Evolutionary conservation across 441 rosid genomes (phyloP), one percentile per base, ranked within the genome.

Genomic region (Erodium trifolium): DNA sequence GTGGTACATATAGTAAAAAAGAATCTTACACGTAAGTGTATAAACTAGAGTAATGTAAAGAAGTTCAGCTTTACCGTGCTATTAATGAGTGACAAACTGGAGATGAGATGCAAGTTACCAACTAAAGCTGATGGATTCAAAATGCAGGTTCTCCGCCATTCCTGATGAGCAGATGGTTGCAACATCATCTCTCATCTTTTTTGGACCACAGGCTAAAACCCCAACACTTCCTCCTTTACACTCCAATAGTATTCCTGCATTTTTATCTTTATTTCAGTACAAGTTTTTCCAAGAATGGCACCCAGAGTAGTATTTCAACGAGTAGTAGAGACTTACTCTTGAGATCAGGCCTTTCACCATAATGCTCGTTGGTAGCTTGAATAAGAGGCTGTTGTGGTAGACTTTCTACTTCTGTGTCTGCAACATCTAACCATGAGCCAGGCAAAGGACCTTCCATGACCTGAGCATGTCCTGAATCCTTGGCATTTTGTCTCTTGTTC

Each of bases 61-160:
- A 8, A 18, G 64, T 49, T 49, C 55, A 49, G 45, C 45, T 41
- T 41, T 41, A 41, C 45, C 45, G 12, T 9, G 51, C 51, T 45
- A 45, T 45, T 3, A 45, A 3, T n/a, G 55, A 12, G 16, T 49
- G 8, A 23, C 29, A 59, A 10, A 18, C 13, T 19, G 13, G 64
- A 59, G 64, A 59, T 59, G 29, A 59, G 64, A 59, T 19, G 5
- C 12, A 3, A 59, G 31, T 91, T 87, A 88, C 93, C 96, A 91
- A 79, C 82, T 84, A 23, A 93, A 91, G 82, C 95, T 86, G 71
- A 89, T 87, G 16, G 91, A 89, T 77, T 93, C 92, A 43, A 87
- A 91, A 23, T 86, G 88, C 72, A 87, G 68, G 76, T 83, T 86
- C 11, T 77, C 76, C 3, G 84, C 82, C 67, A 78, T 65, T 23